Conservation (phyloP, 345 rosid genomes). For the Citrus unshiu region DNA sequence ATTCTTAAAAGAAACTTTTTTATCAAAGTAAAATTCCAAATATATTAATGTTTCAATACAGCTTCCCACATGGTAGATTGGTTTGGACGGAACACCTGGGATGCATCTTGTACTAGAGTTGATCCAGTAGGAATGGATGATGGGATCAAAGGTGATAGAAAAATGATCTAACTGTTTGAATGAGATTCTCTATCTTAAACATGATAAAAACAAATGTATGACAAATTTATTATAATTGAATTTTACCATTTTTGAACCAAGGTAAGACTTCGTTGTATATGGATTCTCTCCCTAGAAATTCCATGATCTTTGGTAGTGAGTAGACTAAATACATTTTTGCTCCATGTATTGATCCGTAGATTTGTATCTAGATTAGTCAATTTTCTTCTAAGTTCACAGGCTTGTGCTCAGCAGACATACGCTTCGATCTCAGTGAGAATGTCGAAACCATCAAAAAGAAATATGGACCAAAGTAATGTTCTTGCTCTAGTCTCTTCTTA, state of each 20-base stretch:
- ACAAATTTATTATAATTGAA: background rate
- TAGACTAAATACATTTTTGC: background rate
- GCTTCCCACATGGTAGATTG: slow-evolving; percentile 47
- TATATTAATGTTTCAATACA: background rate
- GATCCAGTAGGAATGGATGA: slow-evolving; percentile 39
- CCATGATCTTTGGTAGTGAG: background rate
- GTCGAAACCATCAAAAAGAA: slow-evolving; percentile 25
- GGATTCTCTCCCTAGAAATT: background rate
- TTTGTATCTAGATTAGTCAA: slow-evolving; percentile 17
- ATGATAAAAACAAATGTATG: background rate
- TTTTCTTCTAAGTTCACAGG: slow-evolving; percentile 13
- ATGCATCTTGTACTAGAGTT: slow-evolving; percentile 54
- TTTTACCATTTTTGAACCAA: background rate
- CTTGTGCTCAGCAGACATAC: slow-evolving; percentile 17
- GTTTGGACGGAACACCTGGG: slow-evolving; percentile 80
- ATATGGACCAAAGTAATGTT: slow-evolving; percentile 29
- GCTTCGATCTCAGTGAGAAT: slow-evolving; percentile 27
- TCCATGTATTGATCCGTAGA: background rate
- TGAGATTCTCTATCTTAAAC: background rate
- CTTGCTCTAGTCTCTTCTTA: no score
- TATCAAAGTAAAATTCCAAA: background rate
- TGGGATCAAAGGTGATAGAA: slow-evolving; percentile 8
- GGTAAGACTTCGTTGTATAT: background rate
- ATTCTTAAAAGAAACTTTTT: background rate
- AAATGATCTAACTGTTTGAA: background rate